Percentiles rank a stretch among this genome's conserved stretches.
Conservation (phyloP, 768 basidiomycete genomes). For the Hysterangium stoloniferum region DNA sequence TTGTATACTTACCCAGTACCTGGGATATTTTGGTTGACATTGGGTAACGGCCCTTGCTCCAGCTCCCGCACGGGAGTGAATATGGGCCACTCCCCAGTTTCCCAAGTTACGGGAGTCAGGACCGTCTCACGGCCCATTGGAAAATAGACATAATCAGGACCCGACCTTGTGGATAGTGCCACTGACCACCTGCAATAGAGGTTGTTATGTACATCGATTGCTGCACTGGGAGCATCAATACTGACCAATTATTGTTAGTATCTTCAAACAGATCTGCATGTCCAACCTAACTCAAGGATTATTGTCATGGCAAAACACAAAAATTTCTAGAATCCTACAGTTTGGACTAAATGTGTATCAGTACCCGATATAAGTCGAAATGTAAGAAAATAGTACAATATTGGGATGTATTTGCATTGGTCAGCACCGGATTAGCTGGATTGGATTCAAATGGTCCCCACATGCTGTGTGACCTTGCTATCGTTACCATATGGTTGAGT, state of each 20-base stretch:
- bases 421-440: constrained; percentile 5
- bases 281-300: no score
- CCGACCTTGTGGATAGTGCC: constrained; percentile 3
- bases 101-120: constrained; percentile 5
- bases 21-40: neutral
- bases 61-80: neutral
- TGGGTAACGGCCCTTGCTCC: neutral
- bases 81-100: constrained; percentile 5
- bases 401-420: constrained; percentile 5
- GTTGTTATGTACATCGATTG: neutral
- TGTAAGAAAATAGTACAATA: neutral
- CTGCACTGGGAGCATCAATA: neutral
- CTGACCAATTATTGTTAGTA: constrained; percentile 6
- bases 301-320: no score
- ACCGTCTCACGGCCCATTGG: constrained; percentile 8
- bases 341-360: constrained; percentile 1
- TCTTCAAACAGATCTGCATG: constrained; percentile 6
- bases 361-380: no score
- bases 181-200: neutral
- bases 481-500: constrained; percentile 4
- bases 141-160: neutral
- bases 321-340: neutral
- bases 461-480: constrained; percentile 2
- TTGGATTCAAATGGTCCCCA: constrained; percentile 7
- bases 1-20: neutral